phyloP scores from a whole-genome alignment of 2,329 filamentous ascomycete species.

The Clonostachys byssicola region DNA sequence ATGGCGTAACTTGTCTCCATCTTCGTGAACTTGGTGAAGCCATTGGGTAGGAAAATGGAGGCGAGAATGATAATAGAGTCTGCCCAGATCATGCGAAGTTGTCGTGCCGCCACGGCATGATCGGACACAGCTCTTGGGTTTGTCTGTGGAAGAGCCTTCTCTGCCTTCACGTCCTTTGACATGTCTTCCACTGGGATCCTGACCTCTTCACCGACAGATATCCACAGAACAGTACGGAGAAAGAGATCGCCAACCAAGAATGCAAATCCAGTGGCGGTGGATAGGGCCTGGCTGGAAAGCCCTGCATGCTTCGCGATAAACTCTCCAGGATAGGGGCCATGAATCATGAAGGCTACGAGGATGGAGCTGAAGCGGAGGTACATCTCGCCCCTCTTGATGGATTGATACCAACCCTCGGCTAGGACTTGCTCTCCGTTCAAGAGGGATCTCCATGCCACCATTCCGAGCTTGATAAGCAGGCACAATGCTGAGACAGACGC shows the following conservation, averaged over 20 bases:
- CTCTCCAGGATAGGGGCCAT: background rate
- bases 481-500: background rate
- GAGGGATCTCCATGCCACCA: background rate
- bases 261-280: background rate
- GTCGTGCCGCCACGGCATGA: no score
- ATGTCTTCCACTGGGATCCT: no score
- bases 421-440: background rate
- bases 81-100: no score
- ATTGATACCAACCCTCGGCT: background rate
- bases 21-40: no score
- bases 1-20: no score
- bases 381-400: background rate
- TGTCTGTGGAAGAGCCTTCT: no score
- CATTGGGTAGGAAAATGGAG: no score
- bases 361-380: background rate
- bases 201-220: background rate
- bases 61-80: no score
- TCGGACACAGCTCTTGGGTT: no score
- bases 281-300: background rate
- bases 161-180: no score
- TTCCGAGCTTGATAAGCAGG: no score
- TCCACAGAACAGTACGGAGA: background rate
- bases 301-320: background rate
- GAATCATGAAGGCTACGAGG: background rate
- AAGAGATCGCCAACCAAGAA: background rate